Percentiles rank a stretch among this genome's conserved stretches.
Conservation (phyloP, 1,284 basidiomycete genomes). For the Golubevia pallescens region DNA sequence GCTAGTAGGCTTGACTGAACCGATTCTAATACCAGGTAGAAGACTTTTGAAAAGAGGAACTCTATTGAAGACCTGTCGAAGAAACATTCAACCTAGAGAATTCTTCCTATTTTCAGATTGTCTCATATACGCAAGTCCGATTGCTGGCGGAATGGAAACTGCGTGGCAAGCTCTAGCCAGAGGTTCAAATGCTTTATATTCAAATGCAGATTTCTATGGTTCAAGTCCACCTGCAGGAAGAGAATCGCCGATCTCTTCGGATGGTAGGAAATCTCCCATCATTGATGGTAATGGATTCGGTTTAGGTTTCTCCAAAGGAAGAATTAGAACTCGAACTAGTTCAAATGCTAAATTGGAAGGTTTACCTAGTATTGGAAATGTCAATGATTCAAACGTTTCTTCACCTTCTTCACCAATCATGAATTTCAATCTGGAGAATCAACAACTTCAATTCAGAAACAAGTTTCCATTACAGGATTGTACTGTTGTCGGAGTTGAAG, state of each 20-base stretch:
- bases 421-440: constrained; percentile 26
- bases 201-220: no score
- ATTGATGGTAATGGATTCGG: no score
- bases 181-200: not conserved
- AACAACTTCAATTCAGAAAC: constrained; percentile 47
- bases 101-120: constrained; percentile 63
- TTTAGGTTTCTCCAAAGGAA: no score
- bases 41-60: constrained; percentile 46
- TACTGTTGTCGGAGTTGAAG: constrained; percentile 54
- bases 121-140: constrained; percentile 47
- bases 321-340: no score
- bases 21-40: constrained; percentile 52
- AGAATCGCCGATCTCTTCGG: no score
- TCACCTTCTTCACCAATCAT: no score
- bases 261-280: no score
- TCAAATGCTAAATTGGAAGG: no score
- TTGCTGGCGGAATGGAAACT: constrained; percentile 37
- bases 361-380: no score
- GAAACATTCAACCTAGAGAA: constrained; percentile 55
- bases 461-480: constrained; percentile 54
- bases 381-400: no score
- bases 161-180: constrained; percentile 27
- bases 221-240: no score
- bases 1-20: constrained; percentile 44
- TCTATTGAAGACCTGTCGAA: constrained; percentile 56